These are phyloP conservation scores for Paecilomyces niveus DNA, from an alignment of 2,329 filamentous ascomycete genomes.

Conservation along the genomic window DNA sequence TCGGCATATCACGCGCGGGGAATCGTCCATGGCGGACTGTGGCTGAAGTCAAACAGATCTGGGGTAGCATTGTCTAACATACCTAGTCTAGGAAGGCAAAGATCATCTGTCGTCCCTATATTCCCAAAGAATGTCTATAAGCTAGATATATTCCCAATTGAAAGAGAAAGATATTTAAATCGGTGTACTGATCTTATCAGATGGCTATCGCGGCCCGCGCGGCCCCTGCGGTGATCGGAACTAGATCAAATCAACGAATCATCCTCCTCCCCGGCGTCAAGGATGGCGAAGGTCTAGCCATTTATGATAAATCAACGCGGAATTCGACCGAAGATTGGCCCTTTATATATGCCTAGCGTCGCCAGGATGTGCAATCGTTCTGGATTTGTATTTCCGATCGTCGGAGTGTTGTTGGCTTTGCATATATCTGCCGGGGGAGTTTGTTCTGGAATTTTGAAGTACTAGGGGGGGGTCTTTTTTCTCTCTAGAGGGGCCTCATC, in stretches of 20 bases:
- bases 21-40: no score
- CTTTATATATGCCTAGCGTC: not conserved
- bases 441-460: not conserved
- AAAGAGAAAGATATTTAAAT: no score
- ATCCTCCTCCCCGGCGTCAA: not conserved
- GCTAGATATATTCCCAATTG: not conserved
- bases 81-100: no score
- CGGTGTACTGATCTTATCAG: no score
- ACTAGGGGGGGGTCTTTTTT: not conserved
- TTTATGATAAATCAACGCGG: not conserved
- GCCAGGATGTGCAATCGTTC: not conserved
- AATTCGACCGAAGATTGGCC: not conserved
- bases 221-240: not conserved
- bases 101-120: no score
- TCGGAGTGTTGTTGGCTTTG: not conserved
- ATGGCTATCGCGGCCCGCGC: not conserved
- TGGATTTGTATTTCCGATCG: not conserved
- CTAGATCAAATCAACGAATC: not conserved
- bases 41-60: no score
- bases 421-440: not conserved
- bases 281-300: not conserved
- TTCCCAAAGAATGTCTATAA: no score
- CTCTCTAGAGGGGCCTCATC: no score
- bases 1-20: no score
- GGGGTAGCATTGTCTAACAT: no score